These are phyloP conservation scores for Nannizziopsis arthrosporioides DNA, from an alignment of 2,329 filamentous ascomycete species.

Conservation along the genomic window DNA sequence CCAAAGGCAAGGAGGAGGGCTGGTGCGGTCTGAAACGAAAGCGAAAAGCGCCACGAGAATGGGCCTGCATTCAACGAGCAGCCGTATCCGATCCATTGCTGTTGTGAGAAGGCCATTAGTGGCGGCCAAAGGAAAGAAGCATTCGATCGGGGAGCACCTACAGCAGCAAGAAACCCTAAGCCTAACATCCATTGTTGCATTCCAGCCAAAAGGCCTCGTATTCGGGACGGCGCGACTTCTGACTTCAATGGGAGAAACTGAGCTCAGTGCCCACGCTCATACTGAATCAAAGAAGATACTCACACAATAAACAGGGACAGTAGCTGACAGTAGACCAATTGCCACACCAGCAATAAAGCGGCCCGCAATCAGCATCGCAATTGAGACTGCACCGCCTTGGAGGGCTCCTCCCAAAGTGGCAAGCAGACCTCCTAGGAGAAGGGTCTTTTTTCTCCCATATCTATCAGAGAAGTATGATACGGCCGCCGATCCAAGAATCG, in stretches of 20 bases:
- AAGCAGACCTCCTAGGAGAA: constrained; percentile 27
- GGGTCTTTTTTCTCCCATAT: constrained; percentile 24
- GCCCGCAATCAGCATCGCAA: constrained; percentile 40
- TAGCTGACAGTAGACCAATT: constrained; percentile 39
- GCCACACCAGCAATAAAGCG: constrained; percentile 41
- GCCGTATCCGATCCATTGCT: constrained; percentile 39
- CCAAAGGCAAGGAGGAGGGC: constrained; percentile 28
- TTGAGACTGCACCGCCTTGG: constrained; percentile 27
- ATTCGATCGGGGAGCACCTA: constrained; percentile 15
- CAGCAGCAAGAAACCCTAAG: constrained; percentile 34
- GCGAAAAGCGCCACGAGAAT: constrained; percentile 28
- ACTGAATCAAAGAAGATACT: constrained; percentile 7
- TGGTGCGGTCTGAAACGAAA: constrained; percentile 31
- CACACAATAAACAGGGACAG: constrained; percentile 38
- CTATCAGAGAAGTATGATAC: constrained; percentile 26
- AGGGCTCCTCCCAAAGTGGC: constrained; percentile 26
- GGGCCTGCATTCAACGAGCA: constrained; percentile 29
- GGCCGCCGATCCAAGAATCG: constrained; percentile 28
- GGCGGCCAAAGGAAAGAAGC: not conserved
- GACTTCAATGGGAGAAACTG: constrained; percentile 16
- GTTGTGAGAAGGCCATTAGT: not conserved
- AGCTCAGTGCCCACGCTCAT: not conserved
- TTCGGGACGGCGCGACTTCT: constrained; percentile 31
- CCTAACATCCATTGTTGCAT: constrained; percentile 38
- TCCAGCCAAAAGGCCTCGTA: constrained; percentile 32